Evolutionary conservation across 352 stramenopile species (phyloP).

Genomic region (Pythium dissotocum): DNA sequence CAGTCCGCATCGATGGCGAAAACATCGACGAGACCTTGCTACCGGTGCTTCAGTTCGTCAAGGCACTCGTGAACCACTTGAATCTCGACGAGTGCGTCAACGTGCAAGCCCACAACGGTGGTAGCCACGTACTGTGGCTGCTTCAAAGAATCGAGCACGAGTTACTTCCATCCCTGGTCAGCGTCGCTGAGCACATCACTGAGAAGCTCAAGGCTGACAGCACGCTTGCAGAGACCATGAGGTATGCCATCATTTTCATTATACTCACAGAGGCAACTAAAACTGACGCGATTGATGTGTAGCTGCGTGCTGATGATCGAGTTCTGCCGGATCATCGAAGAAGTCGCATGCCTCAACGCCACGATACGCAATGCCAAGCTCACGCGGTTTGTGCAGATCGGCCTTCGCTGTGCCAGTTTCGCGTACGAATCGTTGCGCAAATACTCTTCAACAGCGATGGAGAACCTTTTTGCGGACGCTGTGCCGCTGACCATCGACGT

Average conservation of each 20-base stretch:
- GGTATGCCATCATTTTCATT: conserved; percentile 4
- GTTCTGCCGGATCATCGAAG: conserved; percentile 56
- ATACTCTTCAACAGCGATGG: conserved; percentile 17
- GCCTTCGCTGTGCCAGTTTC: conserved; percentile 11
- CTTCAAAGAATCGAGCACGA: conserved; percentile 15
- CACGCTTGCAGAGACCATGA: conserved; percentile 10
- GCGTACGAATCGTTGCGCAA: conserved; percentile 11
- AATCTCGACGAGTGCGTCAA: conserved; percentile 37
- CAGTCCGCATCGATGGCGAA: conserved; percentile 25
- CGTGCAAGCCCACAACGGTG: not conserved
- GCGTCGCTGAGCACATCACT: conserved; percentile 21
- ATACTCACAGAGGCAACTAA: not conserved
- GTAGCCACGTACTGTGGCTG: conserved; percentile 15
- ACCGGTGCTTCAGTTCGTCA: conserved; percentile 65
- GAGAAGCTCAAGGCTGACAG: conserved; percentile 29
- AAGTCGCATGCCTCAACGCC: conserved; percentile 32
- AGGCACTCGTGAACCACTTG: conserved; percentile 62
- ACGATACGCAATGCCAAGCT: conserved; percentile 5
- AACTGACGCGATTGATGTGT: conserved; percentile 14
- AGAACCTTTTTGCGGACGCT: conserved; percentile 11
- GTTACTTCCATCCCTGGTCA: conserved; percentile 18
- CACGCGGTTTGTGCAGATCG: not conserved
- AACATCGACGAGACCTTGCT: conserved; percentile 65
- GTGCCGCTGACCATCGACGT: not conserved
- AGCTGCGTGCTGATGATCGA: conserved; percentile 76